Percentiles rank a stretch among this genome's conserved stretches.
phyloP scores from a whole-genome alignment of 208 protist genomes.

The Angomonas deanei region DNA sequence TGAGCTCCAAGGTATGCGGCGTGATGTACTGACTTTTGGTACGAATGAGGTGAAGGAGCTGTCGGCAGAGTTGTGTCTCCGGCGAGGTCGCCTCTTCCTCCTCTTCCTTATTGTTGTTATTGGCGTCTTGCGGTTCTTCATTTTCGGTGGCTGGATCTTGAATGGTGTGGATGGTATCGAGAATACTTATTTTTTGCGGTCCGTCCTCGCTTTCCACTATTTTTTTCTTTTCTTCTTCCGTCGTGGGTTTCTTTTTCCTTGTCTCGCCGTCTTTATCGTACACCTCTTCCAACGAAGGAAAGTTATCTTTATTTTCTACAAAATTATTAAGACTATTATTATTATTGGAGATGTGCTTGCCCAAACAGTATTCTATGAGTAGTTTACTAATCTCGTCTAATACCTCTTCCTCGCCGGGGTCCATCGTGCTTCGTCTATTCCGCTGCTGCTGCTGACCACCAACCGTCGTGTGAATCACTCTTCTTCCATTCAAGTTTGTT shows the following conservation, averaged over 20 bases:
- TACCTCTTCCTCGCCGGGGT: conserved; percentile 19
- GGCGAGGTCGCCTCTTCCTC: conserved; percentile 10
- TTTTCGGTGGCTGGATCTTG: background rate
- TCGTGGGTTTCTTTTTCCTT: background rate
- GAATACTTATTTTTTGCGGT: background rate
- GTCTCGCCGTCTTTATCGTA: background rate
- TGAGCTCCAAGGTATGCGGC: conserved; percentile 33
- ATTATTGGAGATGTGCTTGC: background rate
- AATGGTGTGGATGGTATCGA: background rate
- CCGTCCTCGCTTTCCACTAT: too few species aligned
- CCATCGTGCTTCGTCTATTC: conserved; percentile 2
- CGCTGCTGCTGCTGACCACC: background rate
- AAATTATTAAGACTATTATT: conserved; percentile 6
- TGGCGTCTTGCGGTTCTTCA: conserved; percentile 1
- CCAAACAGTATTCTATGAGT: conserved; percentile 42
- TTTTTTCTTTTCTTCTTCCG: background rate
- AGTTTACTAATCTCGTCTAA: conserved; percentile 49
- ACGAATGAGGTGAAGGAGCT: conserved; percentile 29
- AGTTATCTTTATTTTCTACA: background rate
- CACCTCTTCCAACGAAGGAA: conserved; percentile 4
- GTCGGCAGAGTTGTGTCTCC: too few species aligned
- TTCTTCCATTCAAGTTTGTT: background rate
- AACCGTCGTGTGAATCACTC: background rate
- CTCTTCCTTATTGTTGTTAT: conserved; percentile 7
- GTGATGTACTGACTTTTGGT: conserved; percentile 22